These are phyloP conservation scores for Coprinopsis marcescibilis DNA, from an alignment of 768 basidiomycete species.

Conservation along the genomic window DNA sequence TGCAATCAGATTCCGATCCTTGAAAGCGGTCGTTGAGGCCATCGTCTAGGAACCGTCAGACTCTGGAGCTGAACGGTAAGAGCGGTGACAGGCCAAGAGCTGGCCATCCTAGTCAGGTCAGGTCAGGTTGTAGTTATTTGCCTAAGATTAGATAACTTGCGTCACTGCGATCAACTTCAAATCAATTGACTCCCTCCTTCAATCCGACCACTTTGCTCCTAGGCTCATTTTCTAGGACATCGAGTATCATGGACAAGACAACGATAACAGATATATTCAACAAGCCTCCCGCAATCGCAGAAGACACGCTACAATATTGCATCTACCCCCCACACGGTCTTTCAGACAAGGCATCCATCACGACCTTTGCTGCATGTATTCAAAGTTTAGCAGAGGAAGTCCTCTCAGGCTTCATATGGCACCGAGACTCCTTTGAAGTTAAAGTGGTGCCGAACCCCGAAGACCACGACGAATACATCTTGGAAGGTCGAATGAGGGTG, in stretches of 20 bases:
- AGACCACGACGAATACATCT: constrained; percentile 38
- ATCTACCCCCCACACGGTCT: constrained; percentile 55
- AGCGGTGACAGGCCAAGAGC: neutral
- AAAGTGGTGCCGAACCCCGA: constrained; percentile 50
- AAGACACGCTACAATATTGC: constrained; percentile 78
- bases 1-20: constrained; percentile 84
- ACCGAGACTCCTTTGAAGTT: constrained; percentile 77
- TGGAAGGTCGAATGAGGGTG: constrained; percentile 84
- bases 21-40: constrained; percentile 52
- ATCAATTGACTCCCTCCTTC: neutral
- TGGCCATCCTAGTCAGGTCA: neutral
- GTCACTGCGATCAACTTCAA: neutral
- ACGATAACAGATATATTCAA: constrained; percentile 62
- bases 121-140: constrained; percentile 9
- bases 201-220: neutral
- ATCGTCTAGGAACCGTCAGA: constrained; percentile 24
- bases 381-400: constrained; percentile 45
- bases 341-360: constrained; percentile 54
- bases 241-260: no score
- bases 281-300: constrained; percentile 69
- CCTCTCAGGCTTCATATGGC: constrained; percentile 69
- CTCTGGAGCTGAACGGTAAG: neutral
- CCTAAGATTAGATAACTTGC: constrained; percentile 4
- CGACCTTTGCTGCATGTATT: constrained; percentile 67
- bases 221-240: neutral